Base-by-base conservation (phyloP, 2,329 filamentous ascomycete genomes). In the Alternaria longipes region DNA sequence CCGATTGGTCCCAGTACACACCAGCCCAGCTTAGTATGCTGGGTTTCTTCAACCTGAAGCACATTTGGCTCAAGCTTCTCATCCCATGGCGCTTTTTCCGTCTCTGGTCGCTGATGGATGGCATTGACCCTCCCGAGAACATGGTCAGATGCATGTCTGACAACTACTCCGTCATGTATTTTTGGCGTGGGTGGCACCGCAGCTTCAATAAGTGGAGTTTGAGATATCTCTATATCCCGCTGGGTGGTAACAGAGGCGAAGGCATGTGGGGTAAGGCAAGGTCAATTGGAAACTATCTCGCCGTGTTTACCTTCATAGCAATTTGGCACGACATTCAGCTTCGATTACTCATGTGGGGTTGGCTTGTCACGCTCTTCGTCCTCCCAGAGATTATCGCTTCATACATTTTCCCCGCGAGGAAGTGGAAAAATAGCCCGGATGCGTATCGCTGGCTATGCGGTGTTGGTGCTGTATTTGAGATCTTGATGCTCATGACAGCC, bases 31-130 rank as follows among this genome's bases (percentile, higher is more conserved):
- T 99, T 44, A 91, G 89, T 74, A 89, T 99, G 82, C 86, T 99
- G 12, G 95, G 93, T 38, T 97, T 91, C 82, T 96, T 98, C 84
- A 97, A 97, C 79, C 89, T 99, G 12, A 92, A 97, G 81, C 89
- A 97, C 75, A 96, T 99, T 78, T 99, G 96, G 96, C 86, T 99
- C 47, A 99, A 99, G 78, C 88, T 99, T 1, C 88, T 99, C 5
- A 88, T 99, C 8, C 95, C 95, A 1, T 99, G 94, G 94, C 91
- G 95, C n/a, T 90, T 98, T 78, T 98, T 98, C 86, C 91, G 96
- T 5, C 88, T 99, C n/a, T 99, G 95, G 95, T 86, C 92, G 0
- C 86, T 99, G 4, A 76, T 94, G 16, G 95, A 99, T 77, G 92
- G 92, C 63, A 88, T 99, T 69, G 95, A 99, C 74, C 93, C 95